Base-by-base conservation (phyloP, 2,329 filamentous ascomycete species). In the Balansia obtecta region DNA sequence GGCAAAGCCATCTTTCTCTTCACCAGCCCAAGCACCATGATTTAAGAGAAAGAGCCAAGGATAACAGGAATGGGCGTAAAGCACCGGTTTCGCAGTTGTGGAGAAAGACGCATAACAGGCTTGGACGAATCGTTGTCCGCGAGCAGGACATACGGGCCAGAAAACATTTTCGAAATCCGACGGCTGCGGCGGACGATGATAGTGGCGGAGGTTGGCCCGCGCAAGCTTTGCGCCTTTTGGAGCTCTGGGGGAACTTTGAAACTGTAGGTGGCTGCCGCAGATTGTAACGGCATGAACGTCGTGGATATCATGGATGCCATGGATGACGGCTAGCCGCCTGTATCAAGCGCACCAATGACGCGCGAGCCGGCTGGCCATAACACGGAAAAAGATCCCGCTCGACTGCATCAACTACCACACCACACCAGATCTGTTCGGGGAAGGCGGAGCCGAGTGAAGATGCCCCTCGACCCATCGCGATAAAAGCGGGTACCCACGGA, bases 1-100 rank as follows among this genome's bases (percentile, higher is more conserved):
- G 48, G 16, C 18, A 32, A 32, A n/a, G 32, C 42, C 33, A 4
- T 50, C 43, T 44, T 46, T 49, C 46, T 46, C 37, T 50, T 39
- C 41, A 27, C 42, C 10, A 32, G 15, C 33, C 34, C 43, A 18
- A 43, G 10, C n/a, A n/a, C n/a, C 37, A 46, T n/a, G 40, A 15
- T 16, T 34, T 18, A 6, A 39, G 15, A 15, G 20, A 2, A 27
- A 30, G 22, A 46, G 41, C 32, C 13, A 39, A 39, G 12, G 20
- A 22, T 22, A 22, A 22, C 4, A 22, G 4, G 2, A 4, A 22
- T 22, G 20, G 20, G 20, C 27, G 7, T 27, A 50, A n/a, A 32
- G n/a, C 22, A 3, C 16, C 27, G 27, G n/a, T 20, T 38, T 33
- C 15, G 13, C 18, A 16, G 6, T n/a, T n/a, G 47, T 48, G 46